phyloP scores from a whole-genome alignment of 1,284 basidiomycete species.

The Lentinula novae-zelandiae region DNA sequence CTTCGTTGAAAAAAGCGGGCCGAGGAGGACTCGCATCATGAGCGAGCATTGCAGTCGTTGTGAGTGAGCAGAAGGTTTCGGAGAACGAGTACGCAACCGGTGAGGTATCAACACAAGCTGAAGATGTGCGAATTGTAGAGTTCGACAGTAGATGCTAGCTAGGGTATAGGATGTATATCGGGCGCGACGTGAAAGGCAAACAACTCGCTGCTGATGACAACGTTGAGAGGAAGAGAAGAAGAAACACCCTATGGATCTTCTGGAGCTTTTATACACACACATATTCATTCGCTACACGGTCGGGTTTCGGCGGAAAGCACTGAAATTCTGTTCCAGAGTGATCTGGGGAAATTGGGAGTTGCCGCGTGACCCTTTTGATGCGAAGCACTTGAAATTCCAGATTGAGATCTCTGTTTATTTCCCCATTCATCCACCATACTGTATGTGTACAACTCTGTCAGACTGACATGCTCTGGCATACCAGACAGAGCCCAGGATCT shows the following conservation, averaged over 20 bases:
- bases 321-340: background rate
- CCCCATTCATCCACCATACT: background rate
- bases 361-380: background rate
- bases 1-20: slow-evolving; percentile 5
- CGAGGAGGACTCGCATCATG: slow-evolving; percentile 5
- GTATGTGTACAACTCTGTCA: background rate
- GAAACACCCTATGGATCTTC: background rate
- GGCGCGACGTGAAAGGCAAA: background rate
- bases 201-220: background rate
- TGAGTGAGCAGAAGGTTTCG: background rate
- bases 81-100: no score
- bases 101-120: background rate
- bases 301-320: background rate
- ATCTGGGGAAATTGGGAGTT: background rate
- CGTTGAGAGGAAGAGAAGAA: background rate
- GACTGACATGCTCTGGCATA: background rate
- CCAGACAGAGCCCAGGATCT: background rate
- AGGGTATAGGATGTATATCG: background rate
- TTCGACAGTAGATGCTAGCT: no score
- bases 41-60: background rate
- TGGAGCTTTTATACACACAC: background rate
- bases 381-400: background rate
- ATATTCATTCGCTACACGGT: background rate
- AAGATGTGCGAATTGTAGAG: background rate
- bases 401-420: background rate